Evolutionary conservation across 1,139 yeast species (phyloP), one percentile per base, ranked within the genome.

Genomic region (Candida sanyaensis): DNA sequence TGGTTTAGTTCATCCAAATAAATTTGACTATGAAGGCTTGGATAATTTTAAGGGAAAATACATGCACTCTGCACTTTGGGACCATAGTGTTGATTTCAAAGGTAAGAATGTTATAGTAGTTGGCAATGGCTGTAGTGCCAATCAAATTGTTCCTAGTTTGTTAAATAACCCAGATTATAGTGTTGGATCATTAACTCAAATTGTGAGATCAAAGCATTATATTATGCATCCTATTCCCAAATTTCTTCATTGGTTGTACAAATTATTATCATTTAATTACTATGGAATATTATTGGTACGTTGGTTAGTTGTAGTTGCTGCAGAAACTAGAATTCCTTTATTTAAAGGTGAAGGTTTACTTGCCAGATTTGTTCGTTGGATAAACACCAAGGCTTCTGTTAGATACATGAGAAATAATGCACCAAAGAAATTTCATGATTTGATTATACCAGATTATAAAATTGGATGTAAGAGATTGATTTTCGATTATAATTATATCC

Each of bases 1-100:
- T 13, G 75, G 73, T 1, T 68, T 74, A 55, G 78, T 73, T 4
- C 55, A 59, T 13, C 77, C 77, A 2, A 57, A 53, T 21, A 67
- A 62, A 41, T 62, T 66, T 37, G 48, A 59, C 2, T 61, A 63
- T 6, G 65, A 64, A 4, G 80, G 81, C 0, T 55, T 78, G 41
- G 75, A 72, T 29, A 59, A 59, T 24, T 78, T 72, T 58, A 63
- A 75, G 54, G 83, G 83, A 4, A 57, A 55, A 3, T 73, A 71
- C 55, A 68, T 77, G 69, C 83, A 78, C 54, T 73, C 81, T 1
- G 80, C 78, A 1, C 59, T 74, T 41, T 78, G 79, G 75, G 71
- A 78, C 50, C 74, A 75, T 52, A 51, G 59, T 11, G 73, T 74
- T 10, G 66, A 68, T 28, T 60, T 77, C 50, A 61, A 65, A 45